Percentiles rank a stretch among this genome's conserved stretches.
Conservation (phyloP, 2,329 filamentous ascomycete species). For the Ascochyta pisi region DNA sequence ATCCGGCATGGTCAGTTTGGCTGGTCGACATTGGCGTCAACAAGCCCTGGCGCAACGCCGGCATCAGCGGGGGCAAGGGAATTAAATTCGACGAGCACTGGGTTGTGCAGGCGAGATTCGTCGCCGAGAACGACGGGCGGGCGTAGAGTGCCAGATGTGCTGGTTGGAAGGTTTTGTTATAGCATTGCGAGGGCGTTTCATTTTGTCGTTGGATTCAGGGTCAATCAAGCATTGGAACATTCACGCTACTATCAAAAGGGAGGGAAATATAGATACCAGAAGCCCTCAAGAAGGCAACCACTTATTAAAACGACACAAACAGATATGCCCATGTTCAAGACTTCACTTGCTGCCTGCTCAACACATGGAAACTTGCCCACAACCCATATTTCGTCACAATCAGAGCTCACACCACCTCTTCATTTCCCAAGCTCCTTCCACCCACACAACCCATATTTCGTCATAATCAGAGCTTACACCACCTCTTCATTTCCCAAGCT, state of each 20-base stretch:
- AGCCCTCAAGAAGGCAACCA: slow-evolving; percentile 4
- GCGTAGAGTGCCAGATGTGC: slow-evolving; percentile 5
- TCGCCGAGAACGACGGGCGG: slow-evolving; percentile 24
- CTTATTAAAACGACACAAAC: not conserved
- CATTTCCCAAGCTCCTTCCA: too few relatives aligned
- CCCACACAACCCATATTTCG: too few relatives aligned
- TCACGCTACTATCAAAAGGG: not conserved
- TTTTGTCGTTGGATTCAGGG: not conserved
- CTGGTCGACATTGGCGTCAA: slow-evolving; percentile 89
- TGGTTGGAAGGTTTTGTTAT: slow-evolving; percentile 2
- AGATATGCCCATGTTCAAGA: too few relatives aligned
- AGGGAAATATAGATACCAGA: slow-evolving; percentile 14
- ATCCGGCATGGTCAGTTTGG: slow-evolving; percentile 75
- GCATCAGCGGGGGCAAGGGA: slow-evolving; percentile 79
- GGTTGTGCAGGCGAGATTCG: slow-evolving; percentile 73
- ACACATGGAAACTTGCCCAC: too few relatives aligned
- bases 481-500: too few relatives aligned
- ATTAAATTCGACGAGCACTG: slow-evolving; percentile 89
- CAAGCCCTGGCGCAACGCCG: slow-evolving; percentile 83
- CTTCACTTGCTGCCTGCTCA: too few relatives aligned
- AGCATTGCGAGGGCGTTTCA: slow-evolving; percentile 34
- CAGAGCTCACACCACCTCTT: too few relatives aligned
- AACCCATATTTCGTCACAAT: too few relatives aligned
- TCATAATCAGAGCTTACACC: too few relatives aligned
- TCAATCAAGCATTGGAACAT: not conserved